Evolutionary conservation across 1,139 yeast species (phyloP).

Genomic region (Suhomyces coccinellae): DNA sequence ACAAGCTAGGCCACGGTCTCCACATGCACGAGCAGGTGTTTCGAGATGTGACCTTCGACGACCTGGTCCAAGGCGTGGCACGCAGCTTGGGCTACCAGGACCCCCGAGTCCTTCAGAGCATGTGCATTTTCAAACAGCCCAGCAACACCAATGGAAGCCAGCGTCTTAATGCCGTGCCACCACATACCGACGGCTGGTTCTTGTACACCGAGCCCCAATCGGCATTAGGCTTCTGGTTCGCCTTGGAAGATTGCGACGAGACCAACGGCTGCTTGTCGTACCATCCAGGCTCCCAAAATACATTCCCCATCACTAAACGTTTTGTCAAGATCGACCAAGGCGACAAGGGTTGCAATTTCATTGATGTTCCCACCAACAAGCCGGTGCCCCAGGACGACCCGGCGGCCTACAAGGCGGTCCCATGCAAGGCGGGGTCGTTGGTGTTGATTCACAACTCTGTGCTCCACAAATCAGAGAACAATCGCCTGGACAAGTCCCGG

Average conservation of each 20-base stretch:
- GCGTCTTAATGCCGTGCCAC: conserved; percentile 69
- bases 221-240: conserved; percentile 83
- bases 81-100: conserved; percentile 54
- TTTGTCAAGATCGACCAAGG: conserved; percentile 57
- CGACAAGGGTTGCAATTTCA: conserved; percentile 54
- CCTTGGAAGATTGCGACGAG: conserved; percentile 69
- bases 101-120: conserved; percentile 74
- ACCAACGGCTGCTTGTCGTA: conserved; percentile 71
- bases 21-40: conserved; percentile 57
- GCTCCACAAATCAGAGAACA: conserved; percentile 68
- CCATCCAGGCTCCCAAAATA: conserved; percentile 73
- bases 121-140: conserved; percentile 82
- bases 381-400: conserved; percentile 25
- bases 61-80: conserved; percentile 53
- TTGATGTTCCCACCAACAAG: conserved; percentile 27
- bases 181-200: conserved; percentile 77
- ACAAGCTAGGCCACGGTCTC: conserved; percentile 79
- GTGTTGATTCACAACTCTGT: conserved; percentile 71
- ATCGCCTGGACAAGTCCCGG: conserved; percentile 55
- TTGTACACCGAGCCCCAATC: conserved; percentile 69
- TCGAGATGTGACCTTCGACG: conserved; percentile 50
- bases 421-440: conserved; percentile 71
- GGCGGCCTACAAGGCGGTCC: conserved; percentile 49
- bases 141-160: conserved; percentile 36
- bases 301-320: conserved; percentile 57